Evolutionary conservation across 805 yeast genomes (phyloP).

Genomic region (Saccharomycopsis selenospora): DNA sequence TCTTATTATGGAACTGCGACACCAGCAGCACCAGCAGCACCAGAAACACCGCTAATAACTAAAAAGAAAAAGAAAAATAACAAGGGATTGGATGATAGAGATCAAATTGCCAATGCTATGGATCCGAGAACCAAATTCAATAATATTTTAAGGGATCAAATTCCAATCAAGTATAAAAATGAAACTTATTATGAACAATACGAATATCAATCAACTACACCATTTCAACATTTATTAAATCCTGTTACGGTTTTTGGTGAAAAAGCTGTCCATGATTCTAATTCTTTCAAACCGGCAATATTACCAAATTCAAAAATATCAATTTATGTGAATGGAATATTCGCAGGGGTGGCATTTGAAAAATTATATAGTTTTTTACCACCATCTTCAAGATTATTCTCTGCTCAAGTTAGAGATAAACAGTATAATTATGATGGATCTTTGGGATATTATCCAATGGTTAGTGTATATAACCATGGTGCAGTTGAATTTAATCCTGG

Average conservation of each 20-base stretch:
- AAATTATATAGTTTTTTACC: constrained; percentile 72
- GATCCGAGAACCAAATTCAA: constrained; percentile 25
- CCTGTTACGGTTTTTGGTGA: constrained; percentile 70
- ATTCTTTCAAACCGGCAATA: constrained; percentile 40
- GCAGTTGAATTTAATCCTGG: constrained; percentile 64
- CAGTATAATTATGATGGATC: constrained; percentile 67
- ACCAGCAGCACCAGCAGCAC: not conserved
- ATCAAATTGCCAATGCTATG: constrained; percentile 9
- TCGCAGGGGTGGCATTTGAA: constrained; percentile 52
- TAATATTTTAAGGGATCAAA: constrained; percentile 70
- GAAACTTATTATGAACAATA: constrained; percentile 77
- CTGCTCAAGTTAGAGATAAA: constrained; percentile 13
- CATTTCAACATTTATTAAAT: constrained; percentile 65
- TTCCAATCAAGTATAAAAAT: constrained; percentile 76
- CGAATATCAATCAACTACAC: constrained; percentile 64
- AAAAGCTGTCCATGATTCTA: constrained; percentile 48
- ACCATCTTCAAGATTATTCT: constrained; percentile 45
- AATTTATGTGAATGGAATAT: constrained; percentile 72
- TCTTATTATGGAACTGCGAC: constrained; percentile 22
- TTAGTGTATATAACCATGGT: constrained; percentile 77
- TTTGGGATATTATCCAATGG: constrained; percentile 86
- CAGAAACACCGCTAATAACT: constrained; percentile 15
- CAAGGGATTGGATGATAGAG: constrained; percentile 11
- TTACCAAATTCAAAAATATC: constrained; percentile 52
- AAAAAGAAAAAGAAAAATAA: constrained; percentile 14